Evolutionary conservation across 78 protist genomes (phyloP).

Genomic region (Bodo saltans): DNA sequence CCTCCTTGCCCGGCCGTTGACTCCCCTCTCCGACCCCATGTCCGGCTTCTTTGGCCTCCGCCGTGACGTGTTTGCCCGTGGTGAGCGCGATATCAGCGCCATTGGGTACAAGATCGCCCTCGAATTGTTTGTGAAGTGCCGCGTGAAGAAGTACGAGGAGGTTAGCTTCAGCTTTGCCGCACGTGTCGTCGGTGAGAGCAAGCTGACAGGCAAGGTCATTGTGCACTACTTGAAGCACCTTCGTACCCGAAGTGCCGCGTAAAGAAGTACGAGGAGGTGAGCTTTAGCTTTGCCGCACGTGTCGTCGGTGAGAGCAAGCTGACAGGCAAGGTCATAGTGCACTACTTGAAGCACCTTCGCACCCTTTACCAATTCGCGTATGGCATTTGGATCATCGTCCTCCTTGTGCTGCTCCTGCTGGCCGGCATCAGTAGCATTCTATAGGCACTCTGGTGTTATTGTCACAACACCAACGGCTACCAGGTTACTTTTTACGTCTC

Average conservation of each 20-base stretch:
- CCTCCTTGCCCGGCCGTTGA: slow-evolving; percentile 33
- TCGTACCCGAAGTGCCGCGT: no score
- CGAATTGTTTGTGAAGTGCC: slow-evolving; percentile 31
- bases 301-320: slow-evolving; percentile 39
- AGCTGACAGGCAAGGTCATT: slow-evolving; percentile 48
- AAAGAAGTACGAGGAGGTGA: slow-evolving; percentile 10
- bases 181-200: slow-evolving; percentile 33
- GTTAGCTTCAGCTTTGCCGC: slow-evolving; percentile 24
- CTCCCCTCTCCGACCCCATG: slow-evolving; percentile 51
- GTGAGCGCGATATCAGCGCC: neutral
- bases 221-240: slow-evolving; percentile 40
- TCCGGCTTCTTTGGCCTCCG: slow-evolving; percentile 45
- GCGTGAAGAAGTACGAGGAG: neutral
- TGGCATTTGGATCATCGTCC: neutral
- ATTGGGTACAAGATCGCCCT: slow-evolving; percentile 47
- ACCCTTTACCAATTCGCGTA: slow-evolving; percentile 20
- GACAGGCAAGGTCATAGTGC: slow-evolving; percentile 43
- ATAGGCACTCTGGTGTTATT: no score
- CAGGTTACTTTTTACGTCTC: no score
- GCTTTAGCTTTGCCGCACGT: slow-evolving; percentile 19
- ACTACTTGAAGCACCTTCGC: slow-evolving; percentile 34
- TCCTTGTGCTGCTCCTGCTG: neutral
- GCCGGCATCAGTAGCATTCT: no score
- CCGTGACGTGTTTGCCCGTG: neutral
- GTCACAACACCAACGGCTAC: no score